phyloP scores from a whole-genome alignment of 2,329 filamentous ascomycete species.

The Ceratocystis papillata region DNA sequence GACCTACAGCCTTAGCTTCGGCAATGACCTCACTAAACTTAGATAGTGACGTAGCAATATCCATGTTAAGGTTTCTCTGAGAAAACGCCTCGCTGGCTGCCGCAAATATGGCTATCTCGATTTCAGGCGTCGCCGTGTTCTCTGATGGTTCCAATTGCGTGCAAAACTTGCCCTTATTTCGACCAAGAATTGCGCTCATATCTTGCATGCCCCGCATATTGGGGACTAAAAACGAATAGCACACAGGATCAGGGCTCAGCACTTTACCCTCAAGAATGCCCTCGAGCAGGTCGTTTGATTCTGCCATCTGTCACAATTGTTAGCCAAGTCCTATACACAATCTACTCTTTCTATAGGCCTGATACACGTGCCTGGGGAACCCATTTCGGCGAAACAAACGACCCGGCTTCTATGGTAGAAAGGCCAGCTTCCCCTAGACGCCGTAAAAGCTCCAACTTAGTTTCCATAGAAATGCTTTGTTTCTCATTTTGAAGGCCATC shows the following conservation, averaged over 20 bases:
- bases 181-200: constrained; percentile 44
- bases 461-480: constrained; percentile 54
- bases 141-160: constrained; percentile 41
- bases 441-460: constrained; percentile 67
- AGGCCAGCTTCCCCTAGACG: constrained; percentile 58
- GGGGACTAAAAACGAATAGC: constrained; percentile 71
- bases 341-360: background rate
- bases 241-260: constrained; percentile 45
- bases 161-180: constrained; percentile 40
- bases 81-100: constrained; percentile 74
- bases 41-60: constrained; percentile 60
- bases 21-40: constrained; percentile 61
- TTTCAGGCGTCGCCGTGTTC: constrained; percentile 37
- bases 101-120: constrained; percentile 72
- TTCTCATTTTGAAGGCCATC: constrained; percentile 86
- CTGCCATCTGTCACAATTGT: constrained; percentile 52
- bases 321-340: background rate
- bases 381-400: constrained; percentile 75
- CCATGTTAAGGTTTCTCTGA: constrained; percentile 71
- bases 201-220: constrained; percentile 62
- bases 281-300: constrained; percentile 62
- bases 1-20: constrained; percentile 51
- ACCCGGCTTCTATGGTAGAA: constrained; percentile 65
- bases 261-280: constrained; percentile 52
- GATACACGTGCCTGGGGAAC: constrained; percentile 57